These are phyloP conservation scores for Pyrenopolyporus hunteri DNA, from an alignment of 495 filamentous ascomycete genomes.

Conservation along the genomic window DNA sequence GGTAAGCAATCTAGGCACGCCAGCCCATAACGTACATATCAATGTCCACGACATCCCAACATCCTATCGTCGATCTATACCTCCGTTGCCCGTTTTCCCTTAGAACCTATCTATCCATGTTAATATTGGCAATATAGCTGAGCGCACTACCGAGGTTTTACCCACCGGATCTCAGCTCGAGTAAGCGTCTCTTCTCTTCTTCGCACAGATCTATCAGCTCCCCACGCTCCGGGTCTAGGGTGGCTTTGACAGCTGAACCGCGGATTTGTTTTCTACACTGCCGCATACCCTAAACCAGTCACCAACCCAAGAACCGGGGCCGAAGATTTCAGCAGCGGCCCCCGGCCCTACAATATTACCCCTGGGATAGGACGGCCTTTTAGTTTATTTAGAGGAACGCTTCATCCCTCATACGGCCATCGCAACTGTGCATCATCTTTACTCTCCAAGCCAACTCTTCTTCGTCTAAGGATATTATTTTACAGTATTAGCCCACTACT, in stretches of 20 bases:
- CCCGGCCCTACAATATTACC: background rate
- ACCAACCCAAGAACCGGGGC: background rate
- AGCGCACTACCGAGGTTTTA: slow-evolving; percentile 22
- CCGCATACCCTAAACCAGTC: background rate
- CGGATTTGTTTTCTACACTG: slow-evolving; percentile 6
- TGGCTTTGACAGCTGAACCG: slow-evolving; percentile 9
- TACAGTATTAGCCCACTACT: slow-evolving; percentile 3
- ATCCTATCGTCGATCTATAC: slow-evolving; percentile 27
- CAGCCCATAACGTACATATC: slow-evolving; percentile 29
- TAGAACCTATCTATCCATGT: slow-evolving; percentile 27
- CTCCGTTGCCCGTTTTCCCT: slow-evolving; percentile 17
- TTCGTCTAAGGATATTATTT: slow-evolving; percentile 5
- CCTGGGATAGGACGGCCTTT: background rate
- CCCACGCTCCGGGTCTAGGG: slow-evolving; percentile 1
- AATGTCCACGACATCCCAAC: slow-evolving; percentile 19
- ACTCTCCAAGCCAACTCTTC: slow-evolving; percentile 1
- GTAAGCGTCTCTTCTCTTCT: slow-evolving; percentile 19
- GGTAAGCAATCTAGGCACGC: slow-evolving; percentile 22
- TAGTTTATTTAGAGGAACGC: slow-evolving; percentile 4
- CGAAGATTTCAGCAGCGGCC: background rate
- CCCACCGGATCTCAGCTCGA: slow-evolving; percentile 29
- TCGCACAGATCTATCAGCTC: slow-evolving; percentile 12
- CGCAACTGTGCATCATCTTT: background rate
- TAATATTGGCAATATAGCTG: slow-evolving; percentile 39
- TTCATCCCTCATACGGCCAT: background rate